These are phyloP conservation scores for Termitomyces sp. DNA, from an alignment of 768 basidiomycete genomes.

Conservation along the genomic window DNA sequence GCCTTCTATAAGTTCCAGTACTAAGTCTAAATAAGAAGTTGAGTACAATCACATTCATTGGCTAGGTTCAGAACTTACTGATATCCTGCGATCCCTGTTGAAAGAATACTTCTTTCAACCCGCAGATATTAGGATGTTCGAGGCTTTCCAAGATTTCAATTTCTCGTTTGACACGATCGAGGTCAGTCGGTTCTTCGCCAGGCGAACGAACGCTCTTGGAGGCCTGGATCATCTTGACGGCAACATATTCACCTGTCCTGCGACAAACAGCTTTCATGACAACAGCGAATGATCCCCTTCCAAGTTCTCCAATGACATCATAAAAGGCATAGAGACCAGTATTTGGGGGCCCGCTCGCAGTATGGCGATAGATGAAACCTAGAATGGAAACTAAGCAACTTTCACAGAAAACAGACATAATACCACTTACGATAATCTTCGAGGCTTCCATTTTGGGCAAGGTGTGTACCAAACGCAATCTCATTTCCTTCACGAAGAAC, in stretches of 20 bases:
- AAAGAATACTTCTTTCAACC: slow-evolving; percentile 72
- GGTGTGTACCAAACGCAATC: slow-evolving; percentile 73
- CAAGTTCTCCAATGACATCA: slow-evolving; percentile 68
- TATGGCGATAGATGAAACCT: slow-evolving; percentile 75
- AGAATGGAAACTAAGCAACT: neutral
- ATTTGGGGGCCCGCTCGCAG: slow-evolving; percentile 43
- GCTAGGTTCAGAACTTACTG: slow-evolving; percentile 35
- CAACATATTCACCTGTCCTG: slow-evolving; percentile 68
- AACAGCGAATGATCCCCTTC: slow-evolving; percentile 88
- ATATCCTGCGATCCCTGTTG: slow-evolving; percentile 52
- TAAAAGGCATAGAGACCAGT: slow-evolving; percentile 62
- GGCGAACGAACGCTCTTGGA: slow-evolving; percentile 33
- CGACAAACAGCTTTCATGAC: slow-evolving; percentile 81
- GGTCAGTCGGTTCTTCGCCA: slow-evolving; percentile 20
- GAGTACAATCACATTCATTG: neutral
- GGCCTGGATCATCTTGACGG: slow-evolving; percentile 83
- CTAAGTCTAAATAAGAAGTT: slow-evolving; percentile 51
- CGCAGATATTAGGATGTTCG: slow-evolving; percentile 80
- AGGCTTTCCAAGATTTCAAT: slow-evolving; percentile 76
- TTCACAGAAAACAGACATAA: neutral
- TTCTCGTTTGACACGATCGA: slow-evolving; percentile 55
- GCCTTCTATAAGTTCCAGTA: slow-evolving; percentile 82
- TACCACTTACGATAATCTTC: slow-evolving; percentile 73
- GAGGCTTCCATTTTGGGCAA: slow-evolving; percentile 37
- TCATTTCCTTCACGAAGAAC: slow-evolving; percentile 80